Percentiles rank a stretch among this genome's conserved stretches.
phyloP scores from a whole-genome alignment of 805 yeast species.

The Candida lessepsii region DNA sequence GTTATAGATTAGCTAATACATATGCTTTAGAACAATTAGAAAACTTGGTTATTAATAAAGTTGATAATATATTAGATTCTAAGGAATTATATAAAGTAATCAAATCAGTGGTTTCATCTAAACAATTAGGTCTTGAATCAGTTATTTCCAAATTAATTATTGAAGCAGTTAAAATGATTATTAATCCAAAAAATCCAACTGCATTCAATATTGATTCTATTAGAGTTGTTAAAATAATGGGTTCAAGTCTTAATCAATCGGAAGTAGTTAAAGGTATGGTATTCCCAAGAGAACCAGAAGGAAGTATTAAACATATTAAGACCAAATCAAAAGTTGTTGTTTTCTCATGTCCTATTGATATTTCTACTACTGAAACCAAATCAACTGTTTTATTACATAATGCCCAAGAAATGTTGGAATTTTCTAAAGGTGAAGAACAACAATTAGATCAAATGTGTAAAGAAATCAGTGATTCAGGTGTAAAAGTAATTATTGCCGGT shows the following conservation, averaged over 20 bases:
- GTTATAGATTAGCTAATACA: conserved; percentile 83
- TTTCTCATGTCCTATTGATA: conserved; percentile 91
- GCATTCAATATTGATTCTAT: conserved; percentile 88
- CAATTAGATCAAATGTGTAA: conserved; percentile 84
- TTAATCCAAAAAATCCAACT: conserved; percentile 62
- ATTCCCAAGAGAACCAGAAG: conserved; percentile 96
- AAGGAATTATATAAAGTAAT: conserved; percentile 67
- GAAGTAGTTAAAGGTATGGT: conserved; percentile 96
- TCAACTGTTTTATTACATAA: conserved; percentile 95
- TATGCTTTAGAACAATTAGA: conserved; percentile 70
- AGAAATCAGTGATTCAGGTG: conserved; percentile 81
- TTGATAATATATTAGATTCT: conserved; percentile 54
- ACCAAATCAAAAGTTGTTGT: conserved; percentile 81
- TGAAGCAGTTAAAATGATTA: conserved; percentile 76
- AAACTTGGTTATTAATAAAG: conserved; percentile 57
- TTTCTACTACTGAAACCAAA: conserved; percentile 95
- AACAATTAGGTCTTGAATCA: conserved; percentile 88
- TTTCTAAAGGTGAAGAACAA: conserved; percentile 93
- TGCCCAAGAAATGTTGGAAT: conserved; percentile 95
- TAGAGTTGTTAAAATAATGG: conserved; percentile 96
- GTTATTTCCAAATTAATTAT: conserved; percentile 72
- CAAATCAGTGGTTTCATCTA: conserved; percentile 86
- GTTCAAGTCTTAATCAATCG: conserved; percentile 70
- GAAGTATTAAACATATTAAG: conserved; percentile 65
- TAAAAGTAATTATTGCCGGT: conserved; percentile 90